Conservation (phyloP, 768 basidiomycete genomes). For the Boletus insuetus region DNA sequence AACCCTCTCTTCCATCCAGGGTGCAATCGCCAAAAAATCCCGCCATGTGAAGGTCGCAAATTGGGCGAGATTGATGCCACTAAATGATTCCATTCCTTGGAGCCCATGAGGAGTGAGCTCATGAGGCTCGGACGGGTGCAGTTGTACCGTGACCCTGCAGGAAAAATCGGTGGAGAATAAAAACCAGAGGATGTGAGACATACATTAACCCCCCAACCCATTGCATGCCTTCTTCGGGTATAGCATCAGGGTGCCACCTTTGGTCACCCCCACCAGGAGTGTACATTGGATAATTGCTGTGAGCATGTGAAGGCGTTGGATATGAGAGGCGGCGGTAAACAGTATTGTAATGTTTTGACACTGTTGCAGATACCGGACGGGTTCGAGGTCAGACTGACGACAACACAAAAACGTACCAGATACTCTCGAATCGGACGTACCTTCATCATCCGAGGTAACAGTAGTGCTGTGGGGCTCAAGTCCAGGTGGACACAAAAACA, state of each 20-base stretch:
- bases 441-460: background rate
- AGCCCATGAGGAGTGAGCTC: conserved; percentile 36
- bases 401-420: conserved; percentile 3
- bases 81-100: conserved; percentile 49
- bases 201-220: conserved; percentile 78
- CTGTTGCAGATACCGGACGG: background rate
- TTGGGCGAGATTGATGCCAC: conserved; percentile 49
- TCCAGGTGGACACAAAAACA: conserved; percentile 68
- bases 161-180: conserved; percentile 8
- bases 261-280: conserved; percentile 68
- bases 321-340: conserved; percentile 45
- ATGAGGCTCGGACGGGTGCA: conserved; percentile 44
- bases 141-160: conserved; percentile 59
- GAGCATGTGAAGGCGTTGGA: conserved; percentile 54
- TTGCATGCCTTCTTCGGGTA: conserved; percentile 57
- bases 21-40: conserved; percentile 70
- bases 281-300: conserved; percentile 68
- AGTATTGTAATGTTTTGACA: conserved; percentile 4
- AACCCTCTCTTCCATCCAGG: conserved; percentile 72
- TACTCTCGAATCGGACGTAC: conserved; percentile 1
- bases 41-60: conserved; percentile 70
- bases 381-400: background rate
- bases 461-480: conserved; percentile 36
- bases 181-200: conserved; percentile 12
- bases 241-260: conserved; percentile 54